Base-by-base conservation (phyloP, 75 land plant genomes). In the Isoetes taiwanensis region DNA sequence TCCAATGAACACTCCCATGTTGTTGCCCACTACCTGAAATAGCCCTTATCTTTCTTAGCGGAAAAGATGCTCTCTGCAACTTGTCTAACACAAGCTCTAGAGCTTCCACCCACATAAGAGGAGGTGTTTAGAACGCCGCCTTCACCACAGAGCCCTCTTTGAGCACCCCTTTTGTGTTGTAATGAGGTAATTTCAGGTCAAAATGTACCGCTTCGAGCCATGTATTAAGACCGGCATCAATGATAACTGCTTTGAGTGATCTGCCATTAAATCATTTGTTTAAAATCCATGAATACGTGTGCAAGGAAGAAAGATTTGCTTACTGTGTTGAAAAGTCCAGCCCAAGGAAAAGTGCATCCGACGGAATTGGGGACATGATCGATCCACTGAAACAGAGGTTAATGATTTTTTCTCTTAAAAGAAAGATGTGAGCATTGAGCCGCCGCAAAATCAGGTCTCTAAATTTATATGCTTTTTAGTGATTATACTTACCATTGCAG, bases 21-120 rank as follows among this genome's bases (percentile, higher is more conserved):
- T 94, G 99, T 57, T 94, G 99, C 28, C 82, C 99, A 72, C 99
- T 94, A n/a, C 99, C 99, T 26, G 99, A 94, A 24, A 94, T 54
- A 30, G 90, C 90, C 19, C 25, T 59, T 5, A 94, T 70, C 43
- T 70, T 89, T 11, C 69, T 74, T 59, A 84, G 84, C 41, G 86
- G 81, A 35, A 94, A 68, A 4, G 54, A 66, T 12, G 72, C 57
- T 61, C 67, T 72, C 19, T 56, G 50, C n/a, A 94, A 54, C 54
- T 82, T 94, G 17, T 62, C 56, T 40, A 94, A 86, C 0, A 88
- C 17, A 6, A 84, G 74, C 43, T 94, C 90, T 2, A 94, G 60
- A 24, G 99, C 96, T 43, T 94, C 99, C 14, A 94, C 78, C 96
- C 99, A 94, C 99, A 94, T 94, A 26, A 89, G 63, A 6, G 81